A percentile compares a stretch with the other conserved stretches of the same genome.
Evolutionary conservation across 1,284 basidiomycete genomes (phyloP).

Genomic region (Marasmius fiardii): DNA sequence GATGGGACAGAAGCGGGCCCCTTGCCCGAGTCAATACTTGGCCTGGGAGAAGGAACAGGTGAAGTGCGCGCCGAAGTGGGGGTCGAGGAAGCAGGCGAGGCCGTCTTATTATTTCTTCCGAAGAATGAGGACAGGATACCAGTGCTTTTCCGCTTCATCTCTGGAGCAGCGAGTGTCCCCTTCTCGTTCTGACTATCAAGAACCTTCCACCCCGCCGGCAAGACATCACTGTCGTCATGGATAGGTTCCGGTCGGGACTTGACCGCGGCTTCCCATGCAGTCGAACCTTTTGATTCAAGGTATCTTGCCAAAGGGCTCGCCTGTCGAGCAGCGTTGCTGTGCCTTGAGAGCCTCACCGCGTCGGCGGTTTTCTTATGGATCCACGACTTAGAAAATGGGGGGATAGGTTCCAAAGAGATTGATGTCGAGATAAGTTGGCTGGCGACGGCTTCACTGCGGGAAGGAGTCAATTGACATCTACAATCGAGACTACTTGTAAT

Average conservation of each 20-base stretch:
- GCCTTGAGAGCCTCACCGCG: background rate
- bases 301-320: slow-evolving; percentile 37
- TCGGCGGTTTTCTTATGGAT: background rate
- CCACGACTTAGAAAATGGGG: background rate
- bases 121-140: slow-evolving; percentile 71
- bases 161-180: slow-evolving; percentile 22
- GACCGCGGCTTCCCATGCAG: slow-evolving; percentile 68
- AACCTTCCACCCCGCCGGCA: slow-evolving; percentile 65
- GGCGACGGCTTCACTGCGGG: background rate
- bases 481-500: background rate
- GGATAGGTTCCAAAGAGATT: background rate
- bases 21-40: slow-evolving; percentile 31
- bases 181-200: slow-evolving; percentile 39
- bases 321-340: background rate
- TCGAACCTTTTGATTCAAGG: slow-evolving; percentile 62
- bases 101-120: slow-evolving; percentile 41
- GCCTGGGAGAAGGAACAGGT: slow-evolving; percentile 20
- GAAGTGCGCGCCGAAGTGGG: slow-evolving; percentile 15
- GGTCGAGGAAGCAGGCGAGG: slow-evolving; percentile 22
- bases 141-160: slow-evolving; percentile 43
- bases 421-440: background rate
- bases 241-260: slow-evolving; percentile 47
- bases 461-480: background rate
- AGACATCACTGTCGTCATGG: slow-evolving; percentile 42
- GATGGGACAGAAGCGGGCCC: slow-evolving; percentile 7